Percentiles rank a stretch among this genome's conserved stretches.
Evolutionary conservation across 345 rosid genomes (phyloP).

Genomic region (Moringa oleifera): DNA sequence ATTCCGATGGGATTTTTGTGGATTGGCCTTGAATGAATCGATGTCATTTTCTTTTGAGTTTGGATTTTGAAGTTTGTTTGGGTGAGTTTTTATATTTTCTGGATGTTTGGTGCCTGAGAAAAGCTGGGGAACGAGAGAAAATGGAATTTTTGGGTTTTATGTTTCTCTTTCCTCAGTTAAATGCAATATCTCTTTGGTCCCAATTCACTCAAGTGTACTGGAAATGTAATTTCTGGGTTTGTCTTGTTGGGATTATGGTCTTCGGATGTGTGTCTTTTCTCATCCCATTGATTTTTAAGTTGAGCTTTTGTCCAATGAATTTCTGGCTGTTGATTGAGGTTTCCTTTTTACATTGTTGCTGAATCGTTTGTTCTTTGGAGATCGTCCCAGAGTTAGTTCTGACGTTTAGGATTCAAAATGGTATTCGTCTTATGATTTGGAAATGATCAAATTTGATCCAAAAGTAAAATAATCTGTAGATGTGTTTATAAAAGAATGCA

Average conservation of each 20-base stretch:
- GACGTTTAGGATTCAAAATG: background rate
- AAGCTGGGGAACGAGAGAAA: slow-evolving; percentile 1
- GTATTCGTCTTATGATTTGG: background rate
- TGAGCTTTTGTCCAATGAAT: background rate
- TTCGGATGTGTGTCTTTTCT: too few relatives aligned
- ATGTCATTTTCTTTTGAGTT: slow-evolving; percentile 4
- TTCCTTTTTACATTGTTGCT: background rate
- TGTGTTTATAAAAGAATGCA: background rate
- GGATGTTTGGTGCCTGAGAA: slow-evolving; percentile 20
- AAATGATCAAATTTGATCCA: background rate
- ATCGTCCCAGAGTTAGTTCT: background rate
- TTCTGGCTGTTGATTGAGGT: slow-evolving; percentile 12
- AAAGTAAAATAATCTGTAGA: too few relatives aligned
- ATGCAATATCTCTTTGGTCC: background rate
- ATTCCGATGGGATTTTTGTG: slow-evolving; percentile 12
- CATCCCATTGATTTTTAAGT: too few relatives aligned
- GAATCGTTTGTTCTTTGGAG: background rate
- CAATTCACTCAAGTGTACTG: too few relatives aligned
- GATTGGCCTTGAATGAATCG: slow-evolving; percentile 6
- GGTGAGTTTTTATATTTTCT: background rate
- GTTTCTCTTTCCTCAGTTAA: background rate
- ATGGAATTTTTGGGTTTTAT: background rate
- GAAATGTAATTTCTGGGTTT: too few relatives aligned
- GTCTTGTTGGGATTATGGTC: background rate
- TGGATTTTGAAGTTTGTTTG: background rate